Evolutionary conservation across 164 flowering plant species (phyloP).

Genomic region (Kalanchoe fedtschenkoi): DNA sequence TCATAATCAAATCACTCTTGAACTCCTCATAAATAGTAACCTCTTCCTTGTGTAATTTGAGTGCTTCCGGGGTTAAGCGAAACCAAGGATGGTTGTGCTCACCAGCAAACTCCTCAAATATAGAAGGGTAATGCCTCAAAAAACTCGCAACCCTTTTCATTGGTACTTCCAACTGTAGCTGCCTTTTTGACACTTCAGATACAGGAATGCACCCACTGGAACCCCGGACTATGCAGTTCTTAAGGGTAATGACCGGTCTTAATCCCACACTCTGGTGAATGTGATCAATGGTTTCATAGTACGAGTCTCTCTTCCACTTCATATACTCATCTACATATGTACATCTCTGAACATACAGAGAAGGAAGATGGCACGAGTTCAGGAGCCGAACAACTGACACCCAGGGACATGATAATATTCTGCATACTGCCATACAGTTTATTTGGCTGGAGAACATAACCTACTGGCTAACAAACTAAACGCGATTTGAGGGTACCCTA

Average conservation of each 20-base stretch:
- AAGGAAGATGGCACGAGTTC: background rate
- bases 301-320: constrained; percentile 79
- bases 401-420: background rate
- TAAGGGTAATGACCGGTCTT: constrained; percentile 46
- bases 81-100: constrained; percentile 73
- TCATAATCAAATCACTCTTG: constrained; percentile 26
- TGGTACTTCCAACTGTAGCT: constrained; percentile 34
- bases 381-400: background rate
- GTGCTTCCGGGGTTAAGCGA: constrained; percentile 59
- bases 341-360: constrained; percentile 22
- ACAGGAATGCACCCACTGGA: constrained; percentile 61
- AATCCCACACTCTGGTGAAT: constrained; percentile 39
- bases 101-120: constrained; percentile 71
- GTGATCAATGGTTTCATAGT: constrained; percentile 52
- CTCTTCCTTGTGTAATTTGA: constrained; percentile 40
- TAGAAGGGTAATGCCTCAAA: constrained; percentile 54
- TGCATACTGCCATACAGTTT: no score
- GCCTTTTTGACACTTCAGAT: no score
- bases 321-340: constrained; percentile 71
- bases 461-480: no score
- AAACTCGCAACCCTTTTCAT: constrained; percentile 50
- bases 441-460: no score
- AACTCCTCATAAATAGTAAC: constrained; percentile 25
- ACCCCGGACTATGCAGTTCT: constrained; percentile 36
- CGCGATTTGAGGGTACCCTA: no score